Conservation (phyloP, 2,329 filamentous ascomycete species). For the Arthroderma sp. region DNA sequence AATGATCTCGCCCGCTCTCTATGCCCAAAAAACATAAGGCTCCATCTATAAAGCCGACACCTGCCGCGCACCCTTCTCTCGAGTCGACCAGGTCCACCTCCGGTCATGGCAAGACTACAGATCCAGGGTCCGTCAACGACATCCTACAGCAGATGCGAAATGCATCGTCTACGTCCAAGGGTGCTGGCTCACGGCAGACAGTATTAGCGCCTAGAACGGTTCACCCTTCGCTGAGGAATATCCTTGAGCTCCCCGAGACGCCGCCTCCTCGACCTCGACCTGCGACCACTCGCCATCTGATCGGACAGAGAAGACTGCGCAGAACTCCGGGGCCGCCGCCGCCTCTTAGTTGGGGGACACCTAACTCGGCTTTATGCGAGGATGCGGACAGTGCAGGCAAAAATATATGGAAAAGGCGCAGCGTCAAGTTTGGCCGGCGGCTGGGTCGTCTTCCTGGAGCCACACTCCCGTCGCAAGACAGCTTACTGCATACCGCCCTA, state of each 20-base stretch:
- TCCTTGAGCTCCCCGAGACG: conserved; percentile 35
- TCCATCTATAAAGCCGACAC: conserved; percentile 30
- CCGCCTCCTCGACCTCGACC: conserved; percentile 32
- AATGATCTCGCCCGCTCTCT: background rate
- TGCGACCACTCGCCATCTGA: conserved; percentile 21
- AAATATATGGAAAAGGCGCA: background rate
- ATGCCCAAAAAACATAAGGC: conserved; percentile 40
- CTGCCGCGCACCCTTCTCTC: conserved; percentile 29
- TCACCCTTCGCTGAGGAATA: conserved; percentile 34
- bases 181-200: conserved; percentile 14
- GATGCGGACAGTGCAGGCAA: too few relatives aligned
- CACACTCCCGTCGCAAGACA: conserved; percentile 27
- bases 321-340: conserved; percentile 35
- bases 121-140: conserved; percentile 35
- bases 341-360: conserved; percentile 34
- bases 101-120: conserved; percentile 13
- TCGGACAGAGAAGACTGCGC: conserved; percentile 26
- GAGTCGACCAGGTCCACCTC: background rate
- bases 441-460: conserved; percentile 30
- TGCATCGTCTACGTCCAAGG: conserved; percentile 20
- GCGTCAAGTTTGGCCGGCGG: background rate
- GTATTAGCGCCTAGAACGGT: conserved; percentile 27
- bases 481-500: conserved; percentile 41
- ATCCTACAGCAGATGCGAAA: conserved; percentile 37
- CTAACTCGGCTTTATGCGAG: background rate